Evolutionary conservation across 2,329 filamentous ascomycete genomes (phyloP).

Genomic region (Aplosporella prunicola): DNA sequence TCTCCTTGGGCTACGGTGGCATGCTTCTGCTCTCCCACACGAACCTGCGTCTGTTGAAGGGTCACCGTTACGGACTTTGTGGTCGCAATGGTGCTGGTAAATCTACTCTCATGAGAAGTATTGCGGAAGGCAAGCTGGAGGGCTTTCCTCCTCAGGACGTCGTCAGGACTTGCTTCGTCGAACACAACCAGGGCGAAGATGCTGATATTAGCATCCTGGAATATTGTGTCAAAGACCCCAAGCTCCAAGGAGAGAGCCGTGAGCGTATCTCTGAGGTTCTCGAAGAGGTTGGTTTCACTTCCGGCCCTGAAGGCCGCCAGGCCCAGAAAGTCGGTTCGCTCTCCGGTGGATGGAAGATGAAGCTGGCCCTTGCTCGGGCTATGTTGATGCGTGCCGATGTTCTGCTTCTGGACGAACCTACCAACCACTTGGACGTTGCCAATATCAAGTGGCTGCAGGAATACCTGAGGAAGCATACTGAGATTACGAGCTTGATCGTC

Average conservation of each 20-base stretch:
- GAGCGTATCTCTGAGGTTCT: conserved; percentile 79
- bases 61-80: conserved; percentile 93
- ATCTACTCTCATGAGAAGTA: conserved; percentile 97
- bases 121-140: conserved; percentile 90
- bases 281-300: conserved; percentile 85
- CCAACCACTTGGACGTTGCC: conserved; percentile 92
- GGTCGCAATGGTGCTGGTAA: conserved; percentile 96
- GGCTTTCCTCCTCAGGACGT: conserved; percentile 90
- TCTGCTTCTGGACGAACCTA: conserved; percentile 92
- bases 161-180: conserved; percentile 92
- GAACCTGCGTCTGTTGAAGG: conserved; percentile 87
- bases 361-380: conserved; percentile 86
- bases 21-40: conserved; percentile 96
- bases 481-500: conserved; percentile 95
- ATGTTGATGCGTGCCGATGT: conserved; percentile 98
- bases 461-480: conserved; percentile 89
- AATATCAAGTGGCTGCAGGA: conserved; percentile 95
- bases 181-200: conserved; percentile 98
- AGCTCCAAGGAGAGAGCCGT: conserved; percentile 65
- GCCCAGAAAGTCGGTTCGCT: conserved; percentile 84
- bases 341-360: conserved; percentile 99
- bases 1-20: conserved; percentile 93
- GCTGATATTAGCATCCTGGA: conserved; percentile 93
- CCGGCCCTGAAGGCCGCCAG: conserved; percentile 82
- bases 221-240: conserved; percentile 82